These are phyloP conservation scores for Sicyos baderoa DNA, from an alignment of 306 rosid genomes.

Conservation along the genomic window DNA sequence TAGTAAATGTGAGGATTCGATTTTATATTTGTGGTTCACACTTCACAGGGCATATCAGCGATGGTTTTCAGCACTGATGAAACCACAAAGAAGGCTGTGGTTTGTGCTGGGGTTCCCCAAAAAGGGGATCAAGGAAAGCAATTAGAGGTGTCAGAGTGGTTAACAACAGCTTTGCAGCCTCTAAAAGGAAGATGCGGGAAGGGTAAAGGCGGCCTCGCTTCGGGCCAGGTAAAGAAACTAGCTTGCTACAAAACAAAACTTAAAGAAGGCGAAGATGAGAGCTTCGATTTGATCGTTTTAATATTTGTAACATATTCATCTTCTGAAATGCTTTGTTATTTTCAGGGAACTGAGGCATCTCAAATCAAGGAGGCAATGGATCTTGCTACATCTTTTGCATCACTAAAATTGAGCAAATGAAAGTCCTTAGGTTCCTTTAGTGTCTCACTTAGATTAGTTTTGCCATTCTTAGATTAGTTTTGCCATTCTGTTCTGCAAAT, in stretches of 20 bases:
- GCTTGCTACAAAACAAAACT: background rate
- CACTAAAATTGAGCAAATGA: constrained; percentile 47
- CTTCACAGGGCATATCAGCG: constrained; percentile 61
- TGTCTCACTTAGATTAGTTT: background rate
- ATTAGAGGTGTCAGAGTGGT: constrained; percentile 86
- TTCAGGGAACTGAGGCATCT: constrained; percentile 87
- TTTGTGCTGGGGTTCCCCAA: constrained; percentile 91
- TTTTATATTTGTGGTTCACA: constrained; percentile 29
- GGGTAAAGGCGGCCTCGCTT: constrained; percentile 91
- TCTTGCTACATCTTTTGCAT: constrained; percentile 61
- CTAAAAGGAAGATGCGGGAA: constrained; percentile 82
- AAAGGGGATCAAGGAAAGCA: constrained; percentile 43
- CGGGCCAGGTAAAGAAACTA: constrained; percentile 51
- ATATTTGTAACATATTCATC: background rate
- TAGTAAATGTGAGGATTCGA: background rate
- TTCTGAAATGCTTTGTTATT: background rate
- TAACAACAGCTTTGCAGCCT: constrained; percentile 68
- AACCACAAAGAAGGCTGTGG: constrained; percentile 76
- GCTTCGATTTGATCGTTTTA: background rate
- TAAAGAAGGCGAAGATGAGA: background rate
- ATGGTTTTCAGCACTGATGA: constrained; percentile 88
- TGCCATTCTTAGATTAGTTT: background rate
- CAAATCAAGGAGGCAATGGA: constrained; percentile 60
- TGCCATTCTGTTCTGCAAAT: background rate
- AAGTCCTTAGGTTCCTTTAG: background rate